Base-by-base conservation (phyloP, 208 protist genomes). In the Acanthamoeba healyi region DNA sequence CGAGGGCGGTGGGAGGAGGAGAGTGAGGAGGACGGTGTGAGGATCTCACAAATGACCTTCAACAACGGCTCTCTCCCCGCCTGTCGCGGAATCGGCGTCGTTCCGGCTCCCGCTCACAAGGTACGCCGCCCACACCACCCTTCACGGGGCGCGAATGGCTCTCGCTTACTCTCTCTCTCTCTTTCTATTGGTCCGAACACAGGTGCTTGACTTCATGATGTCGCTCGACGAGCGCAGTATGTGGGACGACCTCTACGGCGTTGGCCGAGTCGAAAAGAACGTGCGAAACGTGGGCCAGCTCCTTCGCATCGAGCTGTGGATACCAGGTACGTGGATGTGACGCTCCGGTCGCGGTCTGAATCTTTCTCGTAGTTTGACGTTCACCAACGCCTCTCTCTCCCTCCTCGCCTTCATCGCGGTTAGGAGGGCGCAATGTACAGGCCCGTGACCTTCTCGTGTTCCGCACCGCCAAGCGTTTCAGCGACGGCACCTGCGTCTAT, bases 211-310 rank as follows among this genome's bases (percentile, higher is more conserved):
- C 42, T 86, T 86, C 7, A 86, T 86, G 46, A 86, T 56, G 44
- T 86, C 77, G 14, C n/a, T 86, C 26, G 77, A 86, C n/a, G 77
- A 86, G 38, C 77, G 77, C 15, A 58, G 77, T 19, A 58, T 46
- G 77, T 86, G 77, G 77, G 77, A 86, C 29, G 77, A 86, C 24
- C 77, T 86, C 15, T 86, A 86, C 46, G 77, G 77, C 34, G 77
- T 86, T n/a, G 77, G 77, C 24, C 34, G 32, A 17, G 77, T 86
- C 22, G 77, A 86, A 24, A 86, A 29, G 44, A 58, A 24, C n/a
- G 77, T 46, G 46, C 24, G 46, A 17, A 56, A 86, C 42, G 44
- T 54, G 38, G 46, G 44, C n/a, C 77, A 86, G 38, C 77, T 86
- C 5, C 46, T 86, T 14, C 77, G 77, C n/a, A 56, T 86, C 77